phyloP scores from a whole-genome alignment of 352 stramenopile genomes.

The Peronospora destructor region DNA sequence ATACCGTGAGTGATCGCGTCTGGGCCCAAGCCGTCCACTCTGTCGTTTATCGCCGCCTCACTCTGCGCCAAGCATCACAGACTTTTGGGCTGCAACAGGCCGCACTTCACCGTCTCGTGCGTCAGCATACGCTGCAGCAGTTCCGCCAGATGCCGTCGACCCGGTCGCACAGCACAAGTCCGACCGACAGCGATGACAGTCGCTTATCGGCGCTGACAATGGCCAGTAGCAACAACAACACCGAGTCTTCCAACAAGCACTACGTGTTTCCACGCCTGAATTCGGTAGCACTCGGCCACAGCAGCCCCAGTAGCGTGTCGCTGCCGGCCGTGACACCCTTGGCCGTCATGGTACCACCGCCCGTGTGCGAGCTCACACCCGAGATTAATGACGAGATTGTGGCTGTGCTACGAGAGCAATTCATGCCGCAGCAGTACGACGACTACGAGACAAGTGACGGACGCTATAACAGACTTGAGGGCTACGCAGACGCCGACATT shows the following conservation, averaged over 20 bases:
- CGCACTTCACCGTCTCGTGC: constrained; percentile 57
- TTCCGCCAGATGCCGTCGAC: constrained; percentile 4
- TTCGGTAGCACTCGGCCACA: constrained; percentile 15
- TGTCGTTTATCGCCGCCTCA: constrained; percentile 59
- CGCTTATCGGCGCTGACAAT: constrained; percentile 3
- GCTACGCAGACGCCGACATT: constrained; percentile 45
- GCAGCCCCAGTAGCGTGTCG: constrained; percentile 6
- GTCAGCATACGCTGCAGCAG: constrained; percentile 21
- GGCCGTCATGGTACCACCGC: constrained; percentile 2
- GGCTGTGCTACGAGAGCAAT: constrained; percentile 45
- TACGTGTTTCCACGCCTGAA: constrained; percentile 31
- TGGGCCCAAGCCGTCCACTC: constrained; percentile 64
- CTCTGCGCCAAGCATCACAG: constrained; percentile 46
- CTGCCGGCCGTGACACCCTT: constrained; percentile 8
- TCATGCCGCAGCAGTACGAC: constrained; percentile 35
- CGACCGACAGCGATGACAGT: constrained; percentile 7
- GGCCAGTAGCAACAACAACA: constrained; percentile 2
- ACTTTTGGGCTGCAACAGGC: constrained; percentile 59
- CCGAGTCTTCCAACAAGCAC: background rate
- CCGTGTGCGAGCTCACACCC: constrained; percentile 32
- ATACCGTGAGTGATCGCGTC: constrained; percentile 33
- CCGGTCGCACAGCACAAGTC: constrained; percentile 1
- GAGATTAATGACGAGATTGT: constrained; percentile 48
- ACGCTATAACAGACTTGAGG: constrained; percentile 24
- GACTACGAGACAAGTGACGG: constrained; percentile 15